Base-by-base conservation (phyloP, 2,329 filamentous ascomycete genomes). In the Colletotrichum tamarilloi region DNA sequence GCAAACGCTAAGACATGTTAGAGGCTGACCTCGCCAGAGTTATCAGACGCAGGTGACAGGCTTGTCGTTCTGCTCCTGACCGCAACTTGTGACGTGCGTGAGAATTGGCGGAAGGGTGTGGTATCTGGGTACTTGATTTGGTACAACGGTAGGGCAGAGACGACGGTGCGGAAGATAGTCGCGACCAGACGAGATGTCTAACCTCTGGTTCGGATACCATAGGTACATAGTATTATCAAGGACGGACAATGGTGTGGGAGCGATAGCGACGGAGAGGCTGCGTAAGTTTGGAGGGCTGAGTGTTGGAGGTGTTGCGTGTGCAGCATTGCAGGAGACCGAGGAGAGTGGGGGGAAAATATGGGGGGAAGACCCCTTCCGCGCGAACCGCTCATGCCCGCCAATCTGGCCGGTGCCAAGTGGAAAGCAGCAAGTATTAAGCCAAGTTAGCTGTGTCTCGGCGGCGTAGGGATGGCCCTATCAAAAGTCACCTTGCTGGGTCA, bases 31-130 rank as follows among this genome's bases (percentile, higher is more conserved):
- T 42, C 28, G 6, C 32, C 46, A 24, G 12, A 30, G 42, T 55
- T n/a, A 63, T 42, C 58, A 32, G 70, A 69, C 42, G 56, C 71
- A 73, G 67, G 70, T 73, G 70, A 73, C 60, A 24, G 59, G 49
- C 53, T 70, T 73, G 67, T 70, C 70, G 52, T 46, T 32, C n/a
- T 22, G n/a, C 22, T 49, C 22, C 46, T 52, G 60, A 63, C 60
- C 30, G 70, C 32, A 60, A 73, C 70, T 35, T 65, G 55, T 65
- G 59, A 65, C 66, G 69, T 2, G 59, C 52, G 66, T 66, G 16
- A 72, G 53, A 9, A 53, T 64, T 68, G 59, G 66, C n/a, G 42
- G 65, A 72, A 46, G 56, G 66, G 67, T 65, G 42, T 65, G 70
- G 67, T 73, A 73, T 70, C 60, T 38, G 22, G 58, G 69, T 72